Conservation (phyloP, 192 early-diverging fungal species). For the Coemansia aciculifera region DNA sequence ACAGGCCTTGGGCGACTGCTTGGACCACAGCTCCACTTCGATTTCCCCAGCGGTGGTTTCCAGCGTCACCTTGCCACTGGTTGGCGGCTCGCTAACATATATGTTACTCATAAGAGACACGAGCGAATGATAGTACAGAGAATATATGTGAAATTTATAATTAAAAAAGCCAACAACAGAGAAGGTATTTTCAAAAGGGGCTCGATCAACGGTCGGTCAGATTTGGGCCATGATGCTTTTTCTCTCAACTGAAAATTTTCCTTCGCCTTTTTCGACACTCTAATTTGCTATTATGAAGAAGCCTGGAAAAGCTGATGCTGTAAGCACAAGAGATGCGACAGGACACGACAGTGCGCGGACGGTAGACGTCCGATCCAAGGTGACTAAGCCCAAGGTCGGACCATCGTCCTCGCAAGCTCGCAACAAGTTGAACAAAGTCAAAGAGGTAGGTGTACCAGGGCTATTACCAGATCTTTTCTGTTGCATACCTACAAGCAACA, state of each 20-base stretch:
- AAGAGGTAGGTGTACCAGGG: conserved; percentile 16
- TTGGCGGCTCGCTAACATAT: conserved; percentile 52
- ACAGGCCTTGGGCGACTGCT: conserved; percentile 86
- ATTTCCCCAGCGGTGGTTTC: conserved; percentile 85
- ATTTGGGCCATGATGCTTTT: background rate
- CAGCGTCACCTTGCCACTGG: conserved; percentile 75
- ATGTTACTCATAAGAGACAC: conserved; percentile 37
- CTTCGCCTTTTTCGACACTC: background rate
- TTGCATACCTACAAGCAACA: background rate
- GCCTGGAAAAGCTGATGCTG: background rate
- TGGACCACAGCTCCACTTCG: conserved; percentile 93
- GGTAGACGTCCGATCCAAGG: conserved; percentile 7
- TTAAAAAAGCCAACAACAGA: background rate
- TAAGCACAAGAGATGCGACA: background rate
- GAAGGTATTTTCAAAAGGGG: background rate
- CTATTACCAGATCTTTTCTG: background rate
- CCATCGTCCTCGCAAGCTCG: conserved; percentile 7
- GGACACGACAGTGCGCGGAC: background rate
- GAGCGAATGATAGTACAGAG: background rate
- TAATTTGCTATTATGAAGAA: background rate
- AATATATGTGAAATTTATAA: background rate
- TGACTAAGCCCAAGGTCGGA: conserved; percentile 14
- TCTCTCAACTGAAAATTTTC: background rate
- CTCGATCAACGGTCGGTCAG: background rate
- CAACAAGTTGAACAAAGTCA: conserved; percentile 34